Conservation (phyloP, 371 early-diverging fungal genomes). For the Mortierella sp. region DNA sequence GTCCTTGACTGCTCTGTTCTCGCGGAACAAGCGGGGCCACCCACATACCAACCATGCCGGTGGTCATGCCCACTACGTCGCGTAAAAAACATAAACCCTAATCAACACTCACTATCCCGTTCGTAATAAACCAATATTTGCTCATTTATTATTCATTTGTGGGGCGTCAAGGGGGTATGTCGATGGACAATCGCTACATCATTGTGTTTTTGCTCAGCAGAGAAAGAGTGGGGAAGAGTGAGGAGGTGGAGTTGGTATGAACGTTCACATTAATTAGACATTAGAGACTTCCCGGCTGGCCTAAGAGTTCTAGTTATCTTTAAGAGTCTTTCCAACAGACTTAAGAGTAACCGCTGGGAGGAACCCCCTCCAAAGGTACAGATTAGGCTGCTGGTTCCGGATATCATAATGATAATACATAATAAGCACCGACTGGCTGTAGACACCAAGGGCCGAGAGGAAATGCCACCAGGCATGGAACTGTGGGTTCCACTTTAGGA, state of each 20-base stretch:
- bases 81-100: background rate
- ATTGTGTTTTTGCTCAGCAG: too few relatives aligned
- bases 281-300: too few relatives aligned
- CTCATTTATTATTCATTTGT: too few relatives aligned
- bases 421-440: background rate
- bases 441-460: background rate
- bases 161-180: too few relatives aligned
- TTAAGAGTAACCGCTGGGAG: background rate
- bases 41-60: background rate
- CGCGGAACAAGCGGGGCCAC: background rate
- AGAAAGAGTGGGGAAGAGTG: too few relatives aligned
- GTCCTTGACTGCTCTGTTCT: constrained; percentile 11
- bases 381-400: background rate
- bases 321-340: background rate
- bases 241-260: too few relatives aligned
- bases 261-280: too few relatives aligned
- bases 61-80: background rate
- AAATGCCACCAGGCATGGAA: constrained; percentile 28
- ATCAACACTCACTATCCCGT: background rate
- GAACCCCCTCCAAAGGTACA: background rate
- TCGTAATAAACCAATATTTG: too few relatives aligned
- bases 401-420: constrained; percentile 19
- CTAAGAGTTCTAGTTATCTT: background rate
- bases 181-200: too few relatives aligned
- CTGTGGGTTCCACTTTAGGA: constrained; percentile 19